These are phyloP conservation scores for Phytophthora fragariae DNA, from an alignment of 352 stramenopile species.

Conservation along the genomic window DNA sequence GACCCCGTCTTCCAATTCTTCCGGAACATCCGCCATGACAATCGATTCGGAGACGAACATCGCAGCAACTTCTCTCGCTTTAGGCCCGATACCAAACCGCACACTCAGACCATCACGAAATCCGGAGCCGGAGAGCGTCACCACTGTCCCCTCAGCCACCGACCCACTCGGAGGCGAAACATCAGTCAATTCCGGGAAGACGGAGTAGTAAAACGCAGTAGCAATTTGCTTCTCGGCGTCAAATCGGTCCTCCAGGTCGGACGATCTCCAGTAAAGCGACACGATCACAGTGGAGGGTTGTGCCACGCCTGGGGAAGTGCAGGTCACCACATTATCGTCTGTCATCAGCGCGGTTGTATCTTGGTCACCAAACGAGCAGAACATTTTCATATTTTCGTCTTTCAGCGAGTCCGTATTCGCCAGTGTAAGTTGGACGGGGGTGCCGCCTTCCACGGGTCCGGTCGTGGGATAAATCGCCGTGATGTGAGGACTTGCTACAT, in stretches of 20 bases:
- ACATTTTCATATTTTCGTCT: constrained; percentile 15
- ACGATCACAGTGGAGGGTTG: constrained; percentile 17
- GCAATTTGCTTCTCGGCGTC: constrained; percentile 3
- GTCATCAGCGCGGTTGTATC: constrained; percentile 33
- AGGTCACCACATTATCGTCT: constrained; percentile 22
- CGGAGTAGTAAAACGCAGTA: constrained; percentile 40
- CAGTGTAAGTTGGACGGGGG: constrained; percentile 36
- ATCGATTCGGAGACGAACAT: constrained; percentile 32
- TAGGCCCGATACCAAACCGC: constrained; percentile 28
- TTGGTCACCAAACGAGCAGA: constrained; percentile 49
- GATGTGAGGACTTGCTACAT: constrained; percentile 33
- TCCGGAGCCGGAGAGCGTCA: constrained; percentile 38
- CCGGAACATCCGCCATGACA: constrained; percentile 28
- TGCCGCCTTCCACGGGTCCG: constrained; percentile 45
- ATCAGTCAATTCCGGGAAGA: constrained; percentile 24
- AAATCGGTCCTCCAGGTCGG: constrained; percentile 30
- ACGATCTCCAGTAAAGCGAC: constrained; percentile 41
- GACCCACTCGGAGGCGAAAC: constrained; percentile 33
- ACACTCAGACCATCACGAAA: constrained; percentile 37
- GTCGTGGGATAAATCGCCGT: constrained; percentile 31
- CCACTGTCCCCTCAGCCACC: constrained; percentile 27
- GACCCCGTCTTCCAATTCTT: constrained; percentile 21
- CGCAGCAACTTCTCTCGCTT: constrained; percentile 17
- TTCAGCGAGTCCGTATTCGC: constrained; percentile 14
- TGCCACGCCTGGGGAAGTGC: constrained; percentile 24